A percentile compares a stretch with the other conserved stretches of the same genome.
Evolutionary conservation across 768 basidiomycete genomes (phyloP).

Genomic region (Imleria badia): DNA sequence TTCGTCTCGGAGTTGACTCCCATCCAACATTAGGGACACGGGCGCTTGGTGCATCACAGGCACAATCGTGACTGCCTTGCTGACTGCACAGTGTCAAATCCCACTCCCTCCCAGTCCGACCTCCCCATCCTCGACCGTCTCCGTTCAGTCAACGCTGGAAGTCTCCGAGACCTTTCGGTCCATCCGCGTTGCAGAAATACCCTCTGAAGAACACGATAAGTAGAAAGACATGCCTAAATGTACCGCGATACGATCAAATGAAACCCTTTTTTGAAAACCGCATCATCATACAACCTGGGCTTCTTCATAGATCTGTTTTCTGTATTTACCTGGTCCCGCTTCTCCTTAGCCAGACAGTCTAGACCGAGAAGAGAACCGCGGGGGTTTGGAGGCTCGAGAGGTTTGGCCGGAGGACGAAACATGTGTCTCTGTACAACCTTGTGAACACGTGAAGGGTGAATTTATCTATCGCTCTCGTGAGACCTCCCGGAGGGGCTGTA

Average conservation of each 20-base stretch:
- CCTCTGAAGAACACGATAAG: slow-evolving; percentile 47
- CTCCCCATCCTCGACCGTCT: slow-evolving; percentile 52
- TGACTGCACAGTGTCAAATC: slow-evolving; percentile 63
- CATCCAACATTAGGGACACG: slow-evolving; percentile 90
- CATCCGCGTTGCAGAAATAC: slow-evolving; percentile 63
- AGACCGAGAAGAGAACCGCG: slow-evolving; percentile 81
- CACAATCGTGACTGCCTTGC: slow-evolving; percentile 37
- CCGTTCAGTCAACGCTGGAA: slow-evolving; percentile 93
- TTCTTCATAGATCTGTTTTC: slow-evolving; percentile 60
- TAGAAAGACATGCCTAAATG: background rate
- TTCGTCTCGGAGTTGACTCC: slow-evolving; percentile 85
- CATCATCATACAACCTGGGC: slow-evolving; percentile 56
- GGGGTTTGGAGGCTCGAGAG: slow-evolving; percentile 75
- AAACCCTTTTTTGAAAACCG: slow-evolving; percentile 81
- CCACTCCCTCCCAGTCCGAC: slow-evolving; percentile 43
- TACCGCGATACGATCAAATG: background rate
- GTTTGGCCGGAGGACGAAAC: slow-evolving; percentile 73
- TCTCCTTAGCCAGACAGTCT: slow-evolving; percentile 86
- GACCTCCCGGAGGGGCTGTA: slow-evolving; percentile 71
- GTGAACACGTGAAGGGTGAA: background rate
- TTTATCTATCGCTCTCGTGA: slow-evolving; percentile 60
- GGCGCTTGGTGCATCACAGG: slow-evolving; percentile 73
- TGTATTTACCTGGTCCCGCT: slow-evolving; percentile 58
- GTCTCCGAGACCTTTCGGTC: slow-evolving; percentile 81
- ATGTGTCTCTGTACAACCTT: slow-evolving; percentile 59